Percentiles rank a stretch among this genome's conserved stretches.
Evolutionary conservation across 306 rosid genomes (phyloP).

Genomic region (Cicer bijugum): DNA sequence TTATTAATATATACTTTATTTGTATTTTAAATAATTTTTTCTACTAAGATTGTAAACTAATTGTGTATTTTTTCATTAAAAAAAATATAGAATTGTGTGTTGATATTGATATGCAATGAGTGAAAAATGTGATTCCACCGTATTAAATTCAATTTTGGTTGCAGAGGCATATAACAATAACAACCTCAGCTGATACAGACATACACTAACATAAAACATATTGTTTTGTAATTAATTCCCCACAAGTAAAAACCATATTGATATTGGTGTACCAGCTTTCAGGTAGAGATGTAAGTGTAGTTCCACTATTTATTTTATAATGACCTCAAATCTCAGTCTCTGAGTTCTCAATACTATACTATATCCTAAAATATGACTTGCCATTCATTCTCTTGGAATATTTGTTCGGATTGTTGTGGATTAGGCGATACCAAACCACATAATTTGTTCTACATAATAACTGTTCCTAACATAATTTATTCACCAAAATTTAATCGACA

Average conservation of each 20-base stretch:
- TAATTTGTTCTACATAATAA: constrained; percentile 34
- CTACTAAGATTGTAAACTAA: too few relatives aligned
- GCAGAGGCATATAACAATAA: not conserved
- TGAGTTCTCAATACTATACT: not conserved
- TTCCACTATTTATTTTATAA: constrained; percentile 24
- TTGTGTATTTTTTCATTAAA: too few relatives aligned
- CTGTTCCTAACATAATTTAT: constrained; percentile 35
- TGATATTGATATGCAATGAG: too few relatives aligned
- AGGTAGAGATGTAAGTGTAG: constrained; percentile 39
- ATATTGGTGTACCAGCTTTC: constrained; percentile 42
- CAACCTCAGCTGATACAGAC: constrained; percentile 15
- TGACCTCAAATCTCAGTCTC: constrained; percentile 47
- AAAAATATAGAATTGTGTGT: too few relatives aligned
- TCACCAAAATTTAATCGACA: constrained; percentile 33
- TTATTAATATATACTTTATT: too few relatives aligned
- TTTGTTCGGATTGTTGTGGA: constrained; percentile 55
- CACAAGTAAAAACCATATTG: constrained; percentile 16
- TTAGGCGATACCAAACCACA: constrained; percentile 53
- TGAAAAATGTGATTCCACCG: not conserved
- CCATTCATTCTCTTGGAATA: constrained; percentile 59
- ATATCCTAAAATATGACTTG: constrained; percentile 37
- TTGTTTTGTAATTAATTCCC: constrained; percentile 24
- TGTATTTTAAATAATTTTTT: too few relatives aligned
- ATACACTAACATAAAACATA: not conserved
- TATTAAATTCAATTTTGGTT: constrained; percentile 26